phyloP scores from a whole-genome alignment of 768 basidiomycete species.

The Lyophyllum shimeji region DNA sequence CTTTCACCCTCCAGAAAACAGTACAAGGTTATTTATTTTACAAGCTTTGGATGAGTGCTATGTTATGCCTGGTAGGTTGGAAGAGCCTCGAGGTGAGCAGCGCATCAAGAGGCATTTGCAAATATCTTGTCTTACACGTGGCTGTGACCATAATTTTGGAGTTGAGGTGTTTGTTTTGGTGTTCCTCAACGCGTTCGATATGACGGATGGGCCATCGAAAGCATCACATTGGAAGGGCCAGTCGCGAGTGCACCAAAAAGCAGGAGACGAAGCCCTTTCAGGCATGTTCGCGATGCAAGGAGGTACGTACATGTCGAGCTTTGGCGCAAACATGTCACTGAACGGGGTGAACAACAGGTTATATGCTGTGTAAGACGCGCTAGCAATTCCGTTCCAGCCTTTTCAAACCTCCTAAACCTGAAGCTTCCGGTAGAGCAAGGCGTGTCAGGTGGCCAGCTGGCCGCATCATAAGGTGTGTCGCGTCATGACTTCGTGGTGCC shows the following conservation, averaged over 20 bases:
- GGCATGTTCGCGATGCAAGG: constrained; percentile 26
- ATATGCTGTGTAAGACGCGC: constrained; percentile 23
- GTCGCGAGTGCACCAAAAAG: constrained; percentile 27
- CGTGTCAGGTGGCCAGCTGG: constrained; percentile 26
- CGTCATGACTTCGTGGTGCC: neutral
- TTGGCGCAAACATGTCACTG: neutral
- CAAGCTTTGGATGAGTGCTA: neutral
- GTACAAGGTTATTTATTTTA: neutral
- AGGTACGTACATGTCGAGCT: constrained; percentile 12
- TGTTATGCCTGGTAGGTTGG: no score
- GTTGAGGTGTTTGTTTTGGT: neutral
- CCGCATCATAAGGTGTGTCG: constrained; percentile 22
- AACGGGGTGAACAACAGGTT: constrained; percentile 19
- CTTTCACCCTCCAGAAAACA: neutral
- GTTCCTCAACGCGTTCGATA: neutral
- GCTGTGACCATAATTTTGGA: neutral
- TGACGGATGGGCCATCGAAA: constrained; percentile 5
- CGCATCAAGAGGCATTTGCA: no score
- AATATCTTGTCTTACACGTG: no score
- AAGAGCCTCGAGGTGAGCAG: no score
- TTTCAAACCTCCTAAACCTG: neutral
- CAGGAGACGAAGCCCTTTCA: constrained; percentile 24
- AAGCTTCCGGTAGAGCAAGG: constrained; percentile 20
- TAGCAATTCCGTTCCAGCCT: neutral
- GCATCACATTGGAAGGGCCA: constrained; percentile 24